phyloP scores from a whole-genome alignment of 192 early-diverging fungal genomes.

The Podila epigama region DNA sequence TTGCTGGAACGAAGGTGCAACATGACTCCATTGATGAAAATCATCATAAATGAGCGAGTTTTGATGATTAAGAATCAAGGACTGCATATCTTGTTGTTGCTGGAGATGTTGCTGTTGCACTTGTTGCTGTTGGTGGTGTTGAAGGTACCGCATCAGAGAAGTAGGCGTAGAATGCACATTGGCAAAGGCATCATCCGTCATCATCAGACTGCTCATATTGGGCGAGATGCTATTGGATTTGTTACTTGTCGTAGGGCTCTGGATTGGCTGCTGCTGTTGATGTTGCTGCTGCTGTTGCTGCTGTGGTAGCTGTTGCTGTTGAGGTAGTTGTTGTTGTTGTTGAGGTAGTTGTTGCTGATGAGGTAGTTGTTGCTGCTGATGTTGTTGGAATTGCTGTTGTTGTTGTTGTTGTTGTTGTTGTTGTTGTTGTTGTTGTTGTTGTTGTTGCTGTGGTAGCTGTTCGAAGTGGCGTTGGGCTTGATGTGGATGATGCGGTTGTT shows the following conservation, averaged over 20 bases:
- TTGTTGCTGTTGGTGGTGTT: slow-evolving; percentile 37
- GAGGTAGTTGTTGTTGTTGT: background rate
- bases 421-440: slow-evolving; percentile 13
- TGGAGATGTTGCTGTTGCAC: slow-evolving; percentile 20
- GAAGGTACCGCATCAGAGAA: slow-evolving; percentile 31
- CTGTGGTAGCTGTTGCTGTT: background rate
- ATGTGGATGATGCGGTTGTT: too few species aligned
- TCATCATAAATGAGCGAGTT: slow-evolving; percentile 46
- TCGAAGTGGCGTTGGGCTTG: background rate
- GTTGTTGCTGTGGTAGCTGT: background rate
- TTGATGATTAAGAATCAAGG: slow-evolving; percentile 30
- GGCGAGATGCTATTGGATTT: slow-evolving; percentile 25
- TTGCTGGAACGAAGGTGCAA: background rate
- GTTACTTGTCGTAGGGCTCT: background rate
- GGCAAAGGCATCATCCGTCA: slow-evolving; percentile 38
- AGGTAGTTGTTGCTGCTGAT: background rate
- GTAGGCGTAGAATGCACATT: slow-evolving; percentile 26
- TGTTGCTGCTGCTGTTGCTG: background rate
- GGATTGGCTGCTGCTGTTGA: background rate
- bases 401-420: slow-evolving; percentile 14
- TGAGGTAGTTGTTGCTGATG: background rate
- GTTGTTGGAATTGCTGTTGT: slow-evolving; percentile 1
- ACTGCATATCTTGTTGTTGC: slow-evolving; percentile 33
- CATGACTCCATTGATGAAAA: slow-evolving; percentile 32
- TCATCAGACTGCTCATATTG: slow-evolving; percentile 28